phyloP scores from a whole-genome alignment of 306 rosid species.

The Pterocarpus macrocarpus region DNA sequence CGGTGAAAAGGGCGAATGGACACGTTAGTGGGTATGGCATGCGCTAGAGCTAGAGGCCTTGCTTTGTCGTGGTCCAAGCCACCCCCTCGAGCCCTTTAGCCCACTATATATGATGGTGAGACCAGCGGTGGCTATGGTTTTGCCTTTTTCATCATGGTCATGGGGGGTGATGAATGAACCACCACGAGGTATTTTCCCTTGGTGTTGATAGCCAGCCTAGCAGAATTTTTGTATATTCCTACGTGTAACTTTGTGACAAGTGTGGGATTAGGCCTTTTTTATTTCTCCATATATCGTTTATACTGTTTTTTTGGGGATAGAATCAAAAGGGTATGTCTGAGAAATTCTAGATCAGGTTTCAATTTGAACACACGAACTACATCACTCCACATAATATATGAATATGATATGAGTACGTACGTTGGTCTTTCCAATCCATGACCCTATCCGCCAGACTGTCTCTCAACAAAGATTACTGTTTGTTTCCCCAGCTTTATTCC shows the following conservation, averaged over 20 bases:
- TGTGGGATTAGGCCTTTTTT: conserved; percentile 31
- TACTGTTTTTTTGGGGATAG: conserved; percentile 11
- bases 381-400: conserved; percentile 30
- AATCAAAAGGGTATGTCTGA: conserved; percentile 37
- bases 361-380: conserved; percentile 38
- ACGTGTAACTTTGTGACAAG: conserved; percentile 38
- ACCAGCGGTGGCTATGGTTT: conserved; percentile 55
- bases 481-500: conserved; percentile 47
- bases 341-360: conserved; percentile 36
- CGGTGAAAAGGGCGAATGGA: background rate
- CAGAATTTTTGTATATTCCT: conserved; percentile 64
- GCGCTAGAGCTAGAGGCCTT: conserved; percentile 31
- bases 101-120: conserved; percentile 55
- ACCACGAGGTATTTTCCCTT: conserved; percentile 1
- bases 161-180: conserved; percentile 20
- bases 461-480: conserved; percentile 34
- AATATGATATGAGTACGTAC: background rate
- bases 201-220: conserved; percentile 61
- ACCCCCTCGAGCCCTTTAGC: conserved; percentile 23
- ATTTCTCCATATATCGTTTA: background rate
- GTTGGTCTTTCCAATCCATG: background rate
- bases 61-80: conserved; percentile 62
- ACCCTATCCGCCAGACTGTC: conserved; percentile 57
- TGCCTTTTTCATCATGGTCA: conserved; percentile 36
- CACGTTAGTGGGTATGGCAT: conserved; percentile 32